Conservation (phyloP, 352 stramenopile species). For the Globisporangium nunn region DNA sequence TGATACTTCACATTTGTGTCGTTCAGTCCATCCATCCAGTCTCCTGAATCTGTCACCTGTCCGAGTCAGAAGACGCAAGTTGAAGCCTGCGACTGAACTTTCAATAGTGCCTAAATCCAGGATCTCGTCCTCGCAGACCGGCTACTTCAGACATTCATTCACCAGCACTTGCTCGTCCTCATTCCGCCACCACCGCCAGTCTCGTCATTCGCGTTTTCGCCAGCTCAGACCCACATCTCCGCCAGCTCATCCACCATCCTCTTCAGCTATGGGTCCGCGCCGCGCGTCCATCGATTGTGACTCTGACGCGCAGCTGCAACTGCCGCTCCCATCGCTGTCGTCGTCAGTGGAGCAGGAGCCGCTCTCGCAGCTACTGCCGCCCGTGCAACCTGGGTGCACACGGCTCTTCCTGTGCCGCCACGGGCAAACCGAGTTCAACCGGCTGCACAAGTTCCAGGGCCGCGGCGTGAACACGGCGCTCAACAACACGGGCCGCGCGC, state of each 20-base stretch:
- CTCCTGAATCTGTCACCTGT: no score
- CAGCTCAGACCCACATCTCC: background rate
- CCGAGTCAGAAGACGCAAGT: background rate
- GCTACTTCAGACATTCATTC: no score
- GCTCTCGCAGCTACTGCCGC: slow-evolving; percentile 48
- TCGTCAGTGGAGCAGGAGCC: background rate
- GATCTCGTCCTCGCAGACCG: background rate
- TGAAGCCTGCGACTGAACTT: background rate
- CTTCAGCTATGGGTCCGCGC: slow-evolving; percentile 6
- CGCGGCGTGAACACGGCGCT: slow-evolving; percentile 69
- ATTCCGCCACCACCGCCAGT: background rate
- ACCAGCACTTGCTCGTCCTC: no score
- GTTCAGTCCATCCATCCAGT: no score
- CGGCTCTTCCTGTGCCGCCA: slow-evolving; percentile 74
- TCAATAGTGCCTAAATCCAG: background rate
- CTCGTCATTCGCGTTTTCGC: slow-evolving; percentile 1
- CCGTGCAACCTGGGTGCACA: slow-evolving; percentile 38
- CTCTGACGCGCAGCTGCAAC: background rate
- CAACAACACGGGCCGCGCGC: slow-evolving; percentile 47
- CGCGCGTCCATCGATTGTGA: slow-evolving; percentile 11
- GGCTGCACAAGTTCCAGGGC: slow-evolving; percentile 64
- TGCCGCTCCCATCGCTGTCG: background rate
- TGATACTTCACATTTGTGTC: no score
- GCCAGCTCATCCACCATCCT: background rate
- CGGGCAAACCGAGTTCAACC: slow-evolving; percentile 76